A percentile compares a stretch with the other conserved stretches of the same genome.
Evolutionary conservation across 208 protist species (phyloP).

Genomic region (Entamoeba histolytica): DNA sequence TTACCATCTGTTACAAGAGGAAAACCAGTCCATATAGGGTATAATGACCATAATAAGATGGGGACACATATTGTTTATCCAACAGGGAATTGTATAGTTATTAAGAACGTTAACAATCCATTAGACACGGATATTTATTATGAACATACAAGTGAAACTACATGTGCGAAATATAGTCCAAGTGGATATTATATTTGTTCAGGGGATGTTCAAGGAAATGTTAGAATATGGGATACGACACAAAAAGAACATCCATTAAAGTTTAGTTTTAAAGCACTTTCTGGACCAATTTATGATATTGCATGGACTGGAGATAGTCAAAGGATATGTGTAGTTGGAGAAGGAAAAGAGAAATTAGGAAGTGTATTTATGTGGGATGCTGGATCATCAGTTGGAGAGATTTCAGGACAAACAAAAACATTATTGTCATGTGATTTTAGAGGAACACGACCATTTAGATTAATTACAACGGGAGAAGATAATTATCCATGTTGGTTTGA

Average conservation of each 20-base stretch:
- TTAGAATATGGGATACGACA: conserved; percentile 42
- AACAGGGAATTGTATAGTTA: conserved; percentile 35
- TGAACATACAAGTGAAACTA: conserved; percentile 36
- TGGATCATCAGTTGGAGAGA: conserved; percentile 16
- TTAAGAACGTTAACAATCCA: conserved; percentile 16
- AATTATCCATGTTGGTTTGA: conserved; percentile 7
- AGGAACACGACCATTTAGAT: conserved; percentile 13
- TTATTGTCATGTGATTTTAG: conserved; percentile 14
- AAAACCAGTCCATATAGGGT: conserved; percentile 29
- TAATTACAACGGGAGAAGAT: conserved; percentile 22
- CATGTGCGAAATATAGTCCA: conserved; percentile 37
- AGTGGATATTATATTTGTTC: conserved; percentile 43
- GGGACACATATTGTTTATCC: conserved; percentile 32
- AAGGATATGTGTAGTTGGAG: conserved; percentile 14
- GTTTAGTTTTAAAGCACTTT: background rate
- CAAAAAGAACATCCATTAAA: conserved; percentile 8
- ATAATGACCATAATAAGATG: conserved; percentile 38
- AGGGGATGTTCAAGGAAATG: conserved; percentile 36
- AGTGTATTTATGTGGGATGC: conserved; percentile 14
- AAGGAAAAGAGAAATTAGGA: conserved; percentile 15
- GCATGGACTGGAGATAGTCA: conserved; percentile 19
- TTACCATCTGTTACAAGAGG: conserved; percentile 35
- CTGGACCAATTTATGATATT: conserved; percentile 17
- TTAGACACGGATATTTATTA: conserved; percentile 23
- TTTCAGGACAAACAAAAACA: conserved; percentile 3